These are phyloP conservation scores for Vigna reflexopilosa DNA, from an alignment of 306 rosid genomes.

Conservation along the genomic window DNA sequence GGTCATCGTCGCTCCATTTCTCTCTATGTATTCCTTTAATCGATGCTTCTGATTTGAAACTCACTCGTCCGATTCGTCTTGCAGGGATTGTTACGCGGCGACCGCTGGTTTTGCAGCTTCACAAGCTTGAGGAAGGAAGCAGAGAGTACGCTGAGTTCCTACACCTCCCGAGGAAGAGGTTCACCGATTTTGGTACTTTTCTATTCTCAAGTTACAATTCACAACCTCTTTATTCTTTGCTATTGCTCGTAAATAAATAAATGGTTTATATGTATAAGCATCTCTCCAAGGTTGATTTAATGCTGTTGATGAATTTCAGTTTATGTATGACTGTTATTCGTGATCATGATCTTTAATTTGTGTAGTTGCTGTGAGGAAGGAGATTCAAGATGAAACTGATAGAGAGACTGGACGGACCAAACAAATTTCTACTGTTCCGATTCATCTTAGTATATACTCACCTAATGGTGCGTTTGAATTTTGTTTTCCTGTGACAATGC, in stretches of 20 bases:
- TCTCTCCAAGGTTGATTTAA: not conserved
- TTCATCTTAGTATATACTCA: constrained; percentile 94
- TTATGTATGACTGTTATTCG: not conserved
- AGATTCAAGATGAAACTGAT: constrained; percentile 94
- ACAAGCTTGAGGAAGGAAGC: constrained; percentile 75
- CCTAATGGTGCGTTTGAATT: constrained; percentile 69
- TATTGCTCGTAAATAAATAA: not conserved
- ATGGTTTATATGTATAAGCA: not conserved
- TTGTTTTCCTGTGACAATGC: not conserved
- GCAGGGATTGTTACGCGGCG: constrained; percentile 94
- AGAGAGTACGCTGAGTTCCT: constrained; percentile 94
- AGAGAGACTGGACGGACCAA: constrained; percentile 90
- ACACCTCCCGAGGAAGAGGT: constrained; percentile 80
- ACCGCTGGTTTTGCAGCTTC: constrained; percentile 94
- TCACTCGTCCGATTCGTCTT: constrained; percentile 42
- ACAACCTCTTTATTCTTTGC: not conserved
- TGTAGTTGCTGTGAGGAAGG: constrained; percentile 94
- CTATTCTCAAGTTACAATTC: not conserved
- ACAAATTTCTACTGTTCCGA: constrained; percentile 88
- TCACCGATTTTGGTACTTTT: constrained; percentile 78
- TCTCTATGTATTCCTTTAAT: not conserved
- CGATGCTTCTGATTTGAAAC: constrained; percentile 6
- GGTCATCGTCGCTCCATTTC: constrained; percentile 49
- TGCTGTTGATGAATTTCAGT: constrained; percentile 23
- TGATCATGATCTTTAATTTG: constrained; percentile 40